Evolutionary conservation across 2,329 filamentous ascomycete species (phyloP), one percentile per base, ranked within the genome.

Genomic region (Ciborinia camelliae): DNA sequence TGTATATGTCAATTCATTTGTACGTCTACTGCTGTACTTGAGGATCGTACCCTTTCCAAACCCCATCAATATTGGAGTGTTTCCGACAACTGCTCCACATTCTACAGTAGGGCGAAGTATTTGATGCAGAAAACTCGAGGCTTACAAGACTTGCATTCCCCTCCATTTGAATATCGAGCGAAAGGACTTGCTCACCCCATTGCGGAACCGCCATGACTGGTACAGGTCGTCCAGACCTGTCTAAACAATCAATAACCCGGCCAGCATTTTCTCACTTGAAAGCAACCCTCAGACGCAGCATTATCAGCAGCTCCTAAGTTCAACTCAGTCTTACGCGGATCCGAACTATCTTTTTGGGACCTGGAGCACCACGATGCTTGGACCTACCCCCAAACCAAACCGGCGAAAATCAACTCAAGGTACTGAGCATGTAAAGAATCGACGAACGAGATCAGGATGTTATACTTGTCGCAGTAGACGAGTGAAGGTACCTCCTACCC

Each of bases 401-500:
- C 68, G 73, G 55, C 72, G 72, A 45, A 75, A 73, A 65, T 69
- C 71, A 18, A 70, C 57, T 26, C 69, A 71, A 52, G 65, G 66
- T 55, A 64, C 68, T 51, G 72, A 74, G n/a, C 69, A 72, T 73
- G 90, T 96, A 70, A 98, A 98, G 77, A 94, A 98, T 76, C 89
- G 93, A 67, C 87, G 95, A 71, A 98, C 95, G 51, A 85, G 95
- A 71, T 97, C 92, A 68, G 95, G 95, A 35, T 99, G 95, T 79
- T 97, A 86, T 75, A 98, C 93, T 54, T 99, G 95, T 77, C 86
- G 95, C 66, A 89, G 88, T 72, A 86, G 95, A 70, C 86, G 95
- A 76, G 93, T 98, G 60, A 98, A 90, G 82, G 86, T 87, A 79
- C 69, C 74, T 58, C 69, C 74, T 58, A 59, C 30, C 18, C 28